Percentiles rank a stretch among this genome's conserved stretches.
These are phyloP conservation scores for Mortierella sp. DNA, from an alignment of 371 early-diverging fungal species.

Conservation along the genomic window DNA sequence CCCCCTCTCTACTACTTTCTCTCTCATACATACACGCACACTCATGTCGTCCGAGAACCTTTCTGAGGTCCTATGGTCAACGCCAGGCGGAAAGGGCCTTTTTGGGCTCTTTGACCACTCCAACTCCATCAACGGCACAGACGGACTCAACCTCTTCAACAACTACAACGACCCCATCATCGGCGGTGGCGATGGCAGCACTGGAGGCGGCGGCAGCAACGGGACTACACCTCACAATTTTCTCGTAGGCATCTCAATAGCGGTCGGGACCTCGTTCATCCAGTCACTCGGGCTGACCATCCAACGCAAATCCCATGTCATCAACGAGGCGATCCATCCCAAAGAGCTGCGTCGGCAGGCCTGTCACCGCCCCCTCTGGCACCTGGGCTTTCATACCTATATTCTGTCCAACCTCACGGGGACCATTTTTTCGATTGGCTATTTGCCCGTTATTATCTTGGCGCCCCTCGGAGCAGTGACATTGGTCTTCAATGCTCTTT, in stretches of 20 bases:
- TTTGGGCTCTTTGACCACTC: constrained; percentile 38
- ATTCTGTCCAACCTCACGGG: constrained; percentile 78
- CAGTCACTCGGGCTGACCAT: constrained; percentile 84
- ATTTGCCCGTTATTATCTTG: constrained; percentile 86
- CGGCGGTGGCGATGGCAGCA: not conserved
- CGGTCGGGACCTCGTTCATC: constrained; percentile 68
- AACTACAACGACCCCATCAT: constrained; percentile 6
- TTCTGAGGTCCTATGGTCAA: constrained; percentile 56
- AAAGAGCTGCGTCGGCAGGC: constrained; percentile 66
- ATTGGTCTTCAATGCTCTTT: constrained; percentile 84
- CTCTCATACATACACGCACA: too few relatives aligned
- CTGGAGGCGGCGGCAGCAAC: constrained; percentile 1
- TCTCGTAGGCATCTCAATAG: constrained; percentile 64
- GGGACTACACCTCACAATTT: constrained; percentile 42
- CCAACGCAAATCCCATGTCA: constrained; percentile 77
- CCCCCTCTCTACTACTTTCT: not conserved
- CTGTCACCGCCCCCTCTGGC: constrained; percentile 66
- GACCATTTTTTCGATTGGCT: constrained; percentile 82
- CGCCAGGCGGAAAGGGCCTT: constrained; percentile 38
- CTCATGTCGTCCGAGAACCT: constrained; percentile 51
- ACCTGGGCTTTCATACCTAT: constrained; percentile 74
- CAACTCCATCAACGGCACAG: constrained; percentile 1
- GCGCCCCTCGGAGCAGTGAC: constrained; percentile 87
- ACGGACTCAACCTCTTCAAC: constrained; percentile 14
- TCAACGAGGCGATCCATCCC: constrained; percentile 69